Evolutionary conservation across 768 basidiomycete genomes (phyloP), one percentile per base, ranked within the genome.

Genomic region (Amanita molliuscula): DNA sequence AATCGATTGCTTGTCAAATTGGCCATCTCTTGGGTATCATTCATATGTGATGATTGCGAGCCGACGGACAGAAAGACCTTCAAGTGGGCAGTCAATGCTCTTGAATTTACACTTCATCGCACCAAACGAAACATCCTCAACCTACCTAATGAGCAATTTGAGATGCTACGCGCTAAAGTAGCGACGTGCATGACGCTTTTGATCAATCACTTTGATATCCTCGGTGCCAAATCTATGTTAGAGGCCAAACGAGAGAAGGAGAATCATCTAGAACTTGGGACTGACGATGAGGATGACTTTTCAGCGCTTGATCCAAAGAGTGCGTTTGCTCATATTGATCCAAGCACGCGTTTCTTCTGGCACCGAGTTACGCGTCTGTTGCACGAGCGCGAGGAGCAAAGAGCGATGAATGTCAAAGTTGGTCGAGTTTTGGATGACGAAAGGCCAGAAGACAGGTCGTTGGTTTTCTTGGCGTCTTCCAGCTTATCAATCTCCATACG

Each of bases 11-110:
- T 97, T 29, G 85, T 94, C 65, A 84, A 82, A 53, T 77, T 98
- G 47, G 91, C 94, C 8, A 97, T 98, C 58, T 87, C 89, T 10
- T 99, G 95, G 95, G 90, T 98, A 29, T 85, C 92, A 38, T 98
- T 99, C 72, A 95, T 98, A 55, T 96, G 92, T 67, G 93, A 97
- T 61, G 90, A 94, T 58, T 99, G 96, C 68, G 89, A 96, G 58
- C 92, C 94, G 6, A 86, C 89, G 29, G 94, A 98, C 64, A 79
- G 91, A 51, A 88, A 84, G 64, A 98, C 92, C 0, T 99, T 99
- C 76, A 86, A 88, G 62, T 98, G 94, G 94, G 94, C 96, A 6
- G 93, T 99, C 47, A 88, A 85, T 51, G 94, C 96, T 2, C 78
- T 99, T 26, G 92, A 96, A 61, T 97, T 93, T 61, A 84, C 92